These are phyloP conservation scores for Paraglomus occultum DNA, from an alignment of 192 early-diverging fungal genomes.

Conservation along the genomic window DNA sequence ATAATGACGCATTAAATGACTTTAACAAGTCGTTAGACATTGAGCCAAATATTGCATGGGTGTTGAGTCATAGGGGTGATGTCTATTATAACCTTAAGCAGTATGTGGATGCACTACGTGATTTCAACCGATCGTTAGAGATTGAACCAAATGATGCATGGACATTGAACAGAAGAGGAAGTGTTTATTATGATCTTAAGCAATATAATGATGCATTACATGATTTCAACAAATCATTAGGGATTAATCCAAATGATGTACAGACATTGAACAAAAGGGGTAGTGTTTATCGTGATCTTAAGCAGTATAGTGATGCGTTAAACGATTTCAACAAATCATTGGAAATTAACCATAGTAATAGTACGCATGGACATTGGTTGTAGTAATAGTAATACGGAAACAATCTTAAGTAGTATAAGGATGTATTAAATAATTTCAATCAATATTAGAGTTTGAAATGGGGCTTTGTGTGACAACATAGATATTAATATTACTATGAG, in stretches of 20 bases:
- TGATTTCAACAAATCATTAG: neutral
- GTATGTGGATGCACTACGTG: neutral
- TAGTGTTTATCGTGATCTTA: neutral
- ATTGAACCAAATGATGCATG: neutral
- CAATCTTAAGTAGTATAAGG: too few species aligned
- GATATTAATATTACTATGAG: too few species aligned
- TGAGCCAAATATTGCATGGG: neutral
- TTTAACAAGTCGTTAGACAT: conserved; percentile 4
- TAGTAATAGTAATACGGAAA: too few species aligned
- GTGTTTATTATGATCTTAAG: neutral
- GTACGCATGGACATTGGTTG: too few species aligned
- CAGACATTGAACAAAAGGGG: neutral
- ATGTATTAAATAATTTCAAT: too few species aligned
- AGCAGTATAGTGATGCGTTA: conserved; percentile 6
- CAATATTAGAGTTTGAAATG: too few species aligned
- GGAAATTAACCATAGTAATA: neutral
- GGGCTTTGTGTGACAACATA: too few species aligned
- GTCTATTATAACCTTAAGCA: neutral
- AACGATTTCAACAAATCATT: conserved; percentile 11
- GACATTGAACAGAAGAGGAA: neutral
- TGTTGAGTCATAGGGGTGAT: conserved; percentile 8
- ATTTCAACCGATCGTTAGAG: conserved; percentile 23
- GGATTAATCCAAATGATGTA: neutral
- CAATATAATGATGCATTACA: neutral
- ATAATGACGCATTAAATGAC: conserved; percentile 1